Conservation (phyloP, 2,329 filamentous ascomycete species). For the Exophiala bonariae region DNA sequence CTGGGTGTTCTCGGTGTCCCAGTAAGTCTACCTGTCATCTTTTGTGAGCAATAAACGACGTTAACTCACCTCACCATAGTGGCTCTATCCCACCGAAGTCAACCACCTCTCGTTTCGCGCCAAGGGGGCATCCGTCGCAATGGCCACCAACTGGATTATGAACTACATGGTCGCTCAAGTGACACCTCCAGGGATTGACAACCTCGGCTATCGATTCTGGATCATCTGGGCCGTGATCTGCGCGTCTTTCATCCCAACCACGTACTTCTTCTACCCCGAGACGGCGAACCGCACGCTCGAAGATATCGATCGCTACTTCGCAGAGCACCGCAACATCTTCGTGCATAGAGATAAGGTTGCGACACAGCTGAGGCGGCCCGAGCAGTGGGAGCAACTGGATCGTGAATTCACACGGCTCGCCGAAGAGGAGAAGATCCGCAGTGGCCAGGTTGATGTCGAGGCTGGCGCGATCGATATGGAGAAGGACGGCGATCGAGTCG, state of each 20-base stretch:
- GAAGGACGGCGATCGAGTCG: slow-evolving; percentile 1
- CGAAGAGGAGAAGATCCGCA: slow-evolving; percentile 16
- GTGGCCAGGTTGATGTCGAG: slow-evolving; percentile 5
- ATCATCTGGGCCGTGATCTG: slow-evolving; percentile 33
- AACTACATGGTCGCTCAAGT: slow-evolving; percentile 38
- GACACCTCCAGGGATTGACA: slow-evolving; percentile 34
- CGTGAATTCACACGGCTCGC: slow-evolving; percentile 13
- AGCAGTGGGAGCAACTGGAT: slow-evolving; percentile 21
- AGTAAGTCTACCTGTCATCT: slow-evolving; percentile 5
- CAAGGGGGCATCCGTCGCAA: slow-evolving; percentile 34
- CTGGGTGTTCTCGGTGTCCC: slow-evolving; percentile 41
- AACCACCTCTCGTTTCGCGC: slow-evolving; percentile 37
- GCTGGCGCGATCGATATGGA: slow-evolving; percentile 7
- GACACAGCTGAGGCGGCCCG: slow-evolving; percentile 22
- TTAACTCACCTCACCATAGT: slow-evolving; percentile 16
- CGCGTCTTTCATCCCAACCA: slow-evolving; percentile 30
- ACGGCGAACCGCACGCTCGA: slow-evolving; percentile 33
- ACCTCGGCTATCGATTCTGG: slow-evolving; percentile 34
- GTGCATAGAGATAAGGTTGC: slow-evolving; percentile 25
- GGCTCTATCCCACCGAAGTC: slow-evolving; percentile 38
- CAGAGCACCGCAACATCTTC: slow-evolving; percentile 21
- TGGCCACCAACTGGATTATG: slow-evolving; percentile 33
- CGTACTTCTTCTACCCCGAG: slow-evolving; percentile 36
- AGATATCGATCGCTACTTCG: slow-evolving; percentile 36
- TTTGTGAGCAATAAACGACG: too few relatives aligned